phyloP scores from a whole-genome alignment of 2,329 filamentous ascomycete species.

The Dactylellina parvicollis region DNA sequence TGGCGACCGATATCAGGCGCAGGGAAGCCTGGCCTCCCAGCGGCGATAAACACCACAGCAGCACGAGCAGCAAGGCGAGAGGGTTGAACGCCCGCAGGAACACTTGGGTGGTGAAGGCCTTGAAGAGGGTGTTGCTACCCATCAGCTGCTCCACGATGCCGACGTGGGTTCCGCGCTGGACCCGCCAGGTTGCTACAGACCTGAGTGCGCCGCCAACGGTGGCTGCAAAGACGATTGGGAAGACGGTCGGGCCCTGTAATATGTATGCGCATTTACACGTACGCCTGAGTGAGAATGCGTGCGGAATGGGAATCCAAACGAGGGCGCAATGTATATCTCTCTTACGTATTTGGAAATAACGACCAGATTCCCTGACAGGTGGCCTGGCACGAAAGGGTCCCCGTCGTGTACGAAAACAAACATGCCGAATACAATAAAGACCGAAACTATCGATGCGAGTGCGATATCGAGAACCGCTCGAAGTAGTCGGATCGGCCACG shows the following conservation, averaged over 20 bases:
- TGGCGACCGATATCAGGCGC: background rate
- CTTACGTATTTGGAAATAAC: too few relatives aligned
- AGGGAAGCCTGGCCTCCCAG: constrained; percentile 10
- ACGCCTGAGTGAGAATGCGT: too few relatives aligned
- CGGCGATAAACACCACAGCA: background rate
- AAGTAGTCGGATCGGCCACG: too few relatives aligned
- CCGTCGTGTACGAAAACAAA: too few relatives aligned
- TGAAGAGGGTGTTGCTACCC: background rate
- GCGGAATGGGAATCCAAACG: too few relatives aligned
- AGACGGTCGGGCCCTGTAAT: constrained; percentile 7
- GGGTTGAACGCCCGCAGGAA: constrained; percentile 1
- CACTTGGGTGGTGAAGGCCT: background rate
- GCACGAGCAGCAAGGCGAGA: background rate
- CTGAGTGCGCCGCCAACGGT: background rate
- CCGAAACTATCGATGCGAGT: too few relatives aligned
- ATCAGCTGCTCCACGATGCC: constrained; percentile 6
- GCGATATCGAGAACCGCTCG: too few relatives aligned
- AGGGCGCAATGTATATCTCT: too few relatives aligned
- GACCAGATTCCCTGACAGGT: too few relatives aligned
- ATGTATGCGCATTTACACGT: too few relatives aligned
- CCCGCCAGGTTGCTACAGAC: background rate
- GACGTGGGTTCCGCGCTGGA: background rate
- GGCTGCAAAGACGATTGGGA: constrained; percentile 8
- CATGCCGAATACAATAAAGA: too few relatives aligned
- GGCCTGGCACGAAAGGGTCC: too few relatives aligned